Base-by-base conservation (phyloP, 176 grass and related monocot genomes). In the Tillandsia fasciculata region DNA sequence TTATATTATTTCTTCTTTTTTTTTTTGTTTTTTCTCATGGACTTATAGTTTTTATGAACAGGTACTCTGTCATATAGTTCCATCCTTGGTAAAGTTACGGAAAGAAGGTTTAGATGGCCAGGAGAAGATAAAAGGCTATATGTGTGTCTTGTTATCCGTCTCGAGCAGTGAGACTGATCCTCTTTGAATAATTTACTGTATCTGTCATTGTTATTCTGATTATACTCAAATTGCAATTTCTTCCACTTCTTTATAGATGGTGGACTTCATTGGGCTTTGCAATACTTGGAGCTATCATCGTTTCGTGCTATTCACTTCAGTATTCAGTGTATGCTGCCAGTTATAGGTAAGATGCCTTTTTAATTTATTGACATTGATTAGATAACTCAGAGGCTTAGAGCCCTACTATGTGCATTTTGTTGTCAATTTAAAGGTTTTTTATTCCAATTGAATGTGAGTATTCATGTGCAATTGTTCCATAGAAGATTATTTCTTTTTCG, bases 61-160 rank as follows among this genome's bases (percentile, higher is more conserved):
- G 94, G 77, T 97, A 73, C 86, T 97, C 33, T 86, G 75, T 75
- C 87, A 92, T 76, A 68, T 85, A 75, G 49, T 97, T 70, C 94
- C 94, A 74, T 90, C 94, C 65, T 85, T 97, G 85, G 84, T 92
- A 72, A 97, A 90, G 82, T 84, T 97, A 48, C 89, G 89, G 22
- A 92, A 92, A 83, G 94, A 97, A 86, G 94, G 94, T 71, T 79
- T 92, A 75, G 89, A 97, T 56, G 89, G 89, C 51, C 94, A 90
- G 76, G 94, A 97, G 86, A 97, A 97, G 89, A 83, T 97, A 73
- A 90, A 97, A 92, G 70, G 86, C 77, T 97, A 97, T 87, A 97
- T 97, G 94, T 92, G 84, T 85, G 93, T 97, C 48, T 84, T 84
- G 54, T 84, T 83, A 72, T 85, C 77, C 76, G 79, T 92, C 64